Percentiles rank a stretch among this genome's conserved stretches.
Conservation (phyloP, 768 basidiomycete species). For the Sarcodon aspratus region DNA sequence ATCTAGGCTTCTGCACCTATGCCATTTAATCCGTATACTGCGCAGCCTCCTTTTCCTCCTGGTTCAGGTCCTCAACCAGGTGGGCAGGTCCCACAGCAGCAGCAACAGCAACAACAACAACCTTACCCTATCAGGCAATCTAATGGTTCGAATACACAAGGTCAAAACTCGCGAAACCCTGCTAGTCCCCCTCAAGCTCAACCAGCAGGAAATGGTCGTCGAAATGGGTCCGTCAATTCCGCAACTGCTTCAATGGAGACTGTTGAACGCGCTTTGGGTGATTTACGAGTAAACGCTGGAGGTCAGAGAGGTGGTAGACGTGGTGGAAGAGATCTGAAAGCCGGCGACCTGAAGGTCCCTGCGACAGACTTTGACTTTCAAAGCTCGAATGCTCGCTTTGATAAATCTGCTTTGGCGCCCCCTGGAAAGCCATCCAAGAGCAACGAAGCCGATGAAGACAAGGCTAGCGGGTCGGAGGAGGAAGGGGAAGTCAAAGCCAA, state of each 20-base stretch:
- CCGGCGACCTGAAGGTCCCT: slow-evolving; percentile 43
- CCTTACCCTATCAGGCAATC: slow-evolving; percentile 3
- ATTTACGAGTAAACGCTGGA: slow-evolving; percentile 27
- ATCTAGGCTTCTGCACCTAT: slow-evolving; percentile 39
- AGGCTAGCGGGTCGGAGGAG: slow-evolving; percentile 16
- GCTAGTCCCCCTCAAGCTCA: slow-evolving; percentile 5
- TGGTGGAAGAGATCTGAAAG: slow-evolving; percentile 23
- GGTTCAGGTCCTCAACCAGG: slow-evolving; percentile 10
- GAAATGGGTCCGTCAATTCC: slow-evolving; percentile 48
- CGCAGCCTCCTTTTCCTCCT: not conserved
- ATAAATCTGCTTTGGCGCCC: slow-evolving; percentile 46
- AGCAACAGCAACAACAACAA: slow-evolving; percentile 9
- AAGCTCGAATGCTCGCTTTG: slow-evolving; percentile 68
- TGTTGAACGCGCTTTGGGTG: slow-evolving; percentile 46
- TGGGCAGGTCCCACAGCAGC: slow-evolving; percentile 9
- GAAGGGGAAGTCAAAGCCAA: slow-evolving; percentile 25
- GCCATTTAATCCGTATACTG: slow-evolving; percentile 8
- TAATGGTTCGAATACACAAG: slow-evolving; percentile 3
- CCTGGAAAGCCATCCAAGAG: slow-evolving; percentile 15
- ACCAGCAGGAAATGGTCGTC: slow-evolving; percentile 17
- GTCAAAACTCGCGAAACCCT: not conserved
- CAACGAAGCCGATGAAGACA: slow-evolving; percentile 21
- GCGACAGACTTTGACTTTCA: slow-evolving; percentile 76
- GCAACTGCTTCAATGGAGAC: slow-evolving; percentile 69
- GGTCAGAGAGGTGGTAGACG: slow-evolving; percentile 24